These are phyloP conservation scores for Syncephalastrum racemosum DNA, from an alignment of 371 early-diverging fungal species.

Conservation along the genomic window DNA sequence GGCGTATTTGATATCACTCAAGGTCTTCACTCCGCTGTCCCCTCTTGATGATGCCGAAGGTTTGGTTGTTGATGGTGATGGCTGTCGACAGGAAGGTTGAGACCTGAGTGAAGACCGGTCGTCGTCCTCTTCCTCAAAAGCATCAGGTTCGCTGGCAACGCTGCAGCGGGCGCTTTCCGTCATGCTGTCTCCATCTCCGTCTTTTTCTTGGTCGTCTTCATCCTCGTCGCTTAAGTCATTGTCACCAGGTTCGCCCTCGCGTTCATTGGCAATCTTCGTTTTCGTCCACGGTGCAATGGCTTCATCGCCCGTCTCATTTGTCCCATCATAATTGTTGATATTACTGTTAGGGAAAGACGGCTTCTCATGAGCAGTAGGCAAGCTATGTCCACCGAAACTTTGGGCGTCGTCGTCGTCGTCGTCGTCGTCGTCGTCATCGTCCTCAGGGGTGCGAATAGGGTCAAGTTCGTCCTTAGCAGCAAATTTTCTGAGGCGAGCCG, in stretches of 20 bases:
- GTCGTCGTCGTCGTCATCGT: constrained; percentile 3
- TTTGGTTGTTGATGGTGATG: constrained; percentile 8
- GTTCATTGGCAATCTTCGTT: not conserved
- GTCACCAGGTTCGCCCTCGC: constrained; percentile 5
- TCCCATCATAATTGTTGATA: constrained; percentile 16
- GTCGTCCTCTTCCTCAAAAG: too few species aligned
- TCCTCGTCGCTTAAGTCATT: constrained; percentile 14
- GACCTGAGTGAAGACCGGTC: too few species aligned
- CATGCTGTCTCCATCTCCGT: constrained; percentile 1
- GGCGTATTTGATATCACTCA: too few species aligned
- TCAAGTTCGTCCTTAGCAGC: constrained; percentile 17
- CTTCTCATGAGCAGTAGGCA: not conserved
- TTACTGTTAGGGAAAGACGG: too few species aligned
- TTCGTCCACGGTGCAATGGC: constrained; percentile 5
- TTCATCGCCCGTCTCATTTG: constrained; percentile 23
- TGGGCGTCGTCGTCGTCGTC: not conserved
- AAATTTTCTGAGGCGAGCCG: constrained; percentile 15
- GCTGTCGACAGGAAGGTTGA: not conserved
- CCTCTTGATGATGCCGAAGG: not conserved
- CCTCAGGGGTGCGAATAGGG: constrained; percentile 3
- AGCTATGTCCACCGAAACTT: constrained; percentile 22
- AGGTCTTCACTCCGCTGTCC: not conserved
- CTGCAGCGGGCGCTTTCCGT: not conserved
- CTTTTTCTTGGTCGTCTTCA: constrained; percentile 7
- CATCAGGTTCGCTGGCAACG: too few species aligned